Conservation (phyloP, 2,329 filamentous ascomycete species). For the Rhynchosporium graminicola region DNA sequence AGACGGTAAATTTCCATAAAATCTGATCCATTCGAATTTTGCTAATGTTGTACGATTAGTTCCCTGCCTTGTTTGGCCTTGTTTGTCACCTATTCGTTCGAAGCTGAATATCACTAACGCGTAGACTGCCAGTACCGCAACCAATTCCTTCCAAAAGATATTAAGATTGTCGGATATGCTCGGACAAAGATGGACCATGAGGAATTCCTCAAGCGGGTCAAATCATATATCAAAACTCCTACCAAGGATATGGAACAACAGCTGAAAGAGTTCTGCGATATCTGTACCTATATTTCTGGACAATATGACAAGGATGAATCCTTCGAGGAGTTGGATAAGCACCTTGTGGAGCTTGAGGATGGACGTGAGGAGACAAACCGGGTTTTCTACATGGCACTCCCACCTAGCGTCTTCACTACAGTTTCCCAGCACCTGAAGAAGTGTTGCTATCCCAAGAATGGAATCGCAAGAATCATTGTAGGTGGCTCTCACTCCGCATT, state of each 20-base stretch:
- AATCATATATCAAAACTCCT: slow-evolving; percentile 97
- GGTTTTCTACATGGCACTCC: slow-evolving; percentile 98
- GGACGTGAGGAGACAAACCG: slow-evolving; percentile 82
- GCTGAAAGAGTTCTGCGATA: slow-evolving; percentile 81
- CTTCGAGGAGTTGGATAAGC: slow-evolving; percentile 81
- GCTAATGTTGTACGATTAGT: slow-evolving; percentile 55
- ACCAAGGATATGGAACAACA: slow-evolving; percentile 98
- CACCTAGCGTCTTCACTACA: slow-evolving; percentile 95
- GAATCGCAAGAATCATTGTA: slow-evolving; percentile 93
- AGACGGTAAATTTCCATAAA: slow-evolving; percentile 67
- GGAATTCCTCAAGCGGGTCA: slow-evolving; percentile 91
- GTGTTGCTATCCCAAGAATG: slow-evolving; percentile 91
- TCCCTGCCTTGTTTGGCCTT: slow-evolving; percentile 94
- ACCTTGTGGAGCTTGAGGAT: slow-evolving; percentile 83
- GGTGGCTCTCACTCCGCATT: slow-evolving; percentile 41
- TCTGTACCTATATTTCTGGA: slow-evolving; percentile 93
- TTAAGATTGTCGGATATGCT: slow-evolving; percentile 97
- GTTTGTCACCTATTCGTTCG: slow-evolving; percentile 58
- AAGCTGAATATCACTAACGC: slow-evolving; percentile 24
- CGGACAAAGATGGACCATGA: slow-evolving; percentile 99
- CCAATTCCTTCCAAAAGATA: slow-evolving; percentile 96
- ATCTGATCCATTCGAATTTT: not conserved
- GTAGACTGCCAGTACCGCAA: slow-evolving; percentile 76
- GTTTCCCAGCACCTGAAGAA: slow-evolving; percentile 97
- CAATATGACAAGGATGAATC: slow-evolving; percentile 98